phyloP scores from a whole-genome alignment of 2,329 filamentous ascomycete species.

The Cladobotryum protrusum region DNA sequence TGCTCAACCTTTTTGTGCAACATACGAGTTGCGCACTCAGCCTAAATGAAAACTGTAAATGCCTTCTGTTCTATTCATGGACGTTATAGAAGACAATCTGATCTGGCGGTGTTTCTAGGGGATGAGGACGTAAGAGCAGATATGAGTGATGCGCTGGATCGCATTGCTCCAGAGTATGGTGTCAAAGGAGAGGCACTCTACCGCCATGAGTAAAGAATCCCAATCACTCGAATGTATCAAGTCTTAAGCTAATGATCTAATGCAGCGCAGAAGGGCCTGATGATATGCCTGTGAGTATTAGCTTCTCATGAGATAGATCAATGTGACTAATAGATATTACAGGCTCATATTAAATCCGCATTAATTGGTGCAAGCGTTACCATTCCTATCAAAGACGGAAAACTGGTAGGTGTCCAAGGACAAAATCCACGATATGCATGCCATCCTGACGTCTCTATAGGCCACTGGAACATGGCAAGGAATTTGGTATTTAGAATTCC shows the following conservation, averaged over 20 bases:
- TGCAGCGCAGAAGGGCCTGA: conserved; percentile 73
- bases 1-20: conserved; percentile 88
- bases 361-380: conserved; percentile 84
- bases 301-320: not conserved
- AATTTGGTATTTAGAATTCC: conserved; percentile 93
- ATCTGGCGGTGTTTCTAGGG: conserved; percentile 29
- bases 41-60: conserved; percentile 78
- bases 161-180: conserved; percentile 75
- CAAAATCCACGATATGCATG: not conserved
- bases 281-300: conserved; percentile 73
- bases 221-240: not conserved
- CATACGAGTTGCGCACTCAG: conserved; percentile 89
- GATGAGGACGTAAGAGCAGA: conserved; percentile 80
- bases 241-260: not conserved
- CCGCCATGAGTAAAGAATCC: conserved; percentile 51
- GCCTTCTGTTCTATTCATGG: conserved; percentile 37
- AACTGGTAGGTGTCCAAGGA: conserved; percentile 47
- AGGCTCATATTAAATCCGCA: conserved; percentile 90
- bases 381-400: conserved; percentile 84
- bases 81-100: not conserved
- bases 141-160: conserved; percentile 90
- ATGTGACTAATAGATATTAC: conserved; percentile 4
- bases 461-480: conserved; percentile 72
- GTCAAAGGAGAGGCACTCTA: conserved; percentile 69
- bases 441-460: conserved; percentile 22